Percentiles rank a stretch among this genome's conserved stretches.
phyloP scores from a whole-genome alignment of 163 green algal genomes.

The Scenedesmus sp. region DNA sequence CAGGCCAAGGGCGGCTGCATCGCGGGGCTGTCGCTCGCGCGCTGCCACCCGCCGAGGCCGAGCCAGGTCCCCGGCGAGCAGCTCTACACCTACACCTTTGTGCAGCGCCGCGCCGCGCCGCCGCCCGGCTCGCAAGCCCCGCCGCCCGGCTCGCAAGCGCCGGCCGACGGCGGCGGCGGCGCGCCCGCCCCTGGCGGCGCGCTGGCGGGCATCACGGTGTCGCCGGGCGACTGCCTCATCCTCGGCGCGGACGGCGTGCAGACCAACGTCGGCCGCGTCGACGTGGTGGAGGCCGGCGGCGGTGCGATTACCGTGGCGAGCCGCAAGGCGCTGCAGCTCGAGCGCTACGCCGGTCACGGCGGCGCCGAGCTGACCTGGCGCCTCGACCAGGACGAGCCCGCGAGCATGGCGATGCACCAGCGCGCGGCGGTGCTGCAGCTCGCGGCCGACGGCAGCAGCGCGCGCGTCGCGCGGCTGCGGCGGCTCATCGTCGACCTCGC shows the following conservation, averaged over 20 bases:
- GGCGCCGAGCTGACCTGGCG: slow-evolving; percentile 77
- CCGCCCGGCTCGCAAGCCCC: no score
- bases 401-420: slow-evolving; percentile 64
- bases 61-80: background rate
- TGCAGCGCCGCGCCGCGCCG: no score
- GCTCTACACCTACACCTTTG: slow-evolving; percentile 39
- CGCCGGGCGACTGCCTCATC: slow-evolving; percentile 69
- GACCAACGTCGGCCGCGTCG: slow-evolving; percentile 56
- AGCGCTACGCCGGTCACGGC: slow-evolving; percentile 9
- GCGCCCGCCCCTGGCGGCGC: no score
- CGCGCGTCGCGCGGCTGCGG: slow-evolving; percentile 52
- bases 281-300: slow-evolving; percentile 14
- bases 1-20: slow-evolving; percentile 63
- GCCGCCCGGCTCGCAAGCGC: no score
- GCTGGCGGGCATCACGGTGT: slow-evolving; percentile 42
- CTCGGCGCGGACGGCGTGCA: slow-evolving; percentile 78
- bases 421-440: slow-evolving; percentile 71
- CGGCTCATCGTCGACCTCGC: slow-evolving; percentile 75
- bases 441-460: slow-evolving; percentile 18
- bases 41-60: no score
- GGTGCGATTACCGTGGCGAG: slow-evolving; percentile 17
- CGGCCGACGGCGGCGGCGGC: no score
- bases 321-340: slow-evolving; percentile 11
- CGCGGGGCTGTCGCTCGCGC: slow-evolving; percentile 43
- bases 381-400: slow-evolving; percentile 84